These are phyloP conservation scores for Pyrrhoderma noxium DNA, from an alignment of 1,284 basidiomycete species.

Conservation along the genomic window DNA sequence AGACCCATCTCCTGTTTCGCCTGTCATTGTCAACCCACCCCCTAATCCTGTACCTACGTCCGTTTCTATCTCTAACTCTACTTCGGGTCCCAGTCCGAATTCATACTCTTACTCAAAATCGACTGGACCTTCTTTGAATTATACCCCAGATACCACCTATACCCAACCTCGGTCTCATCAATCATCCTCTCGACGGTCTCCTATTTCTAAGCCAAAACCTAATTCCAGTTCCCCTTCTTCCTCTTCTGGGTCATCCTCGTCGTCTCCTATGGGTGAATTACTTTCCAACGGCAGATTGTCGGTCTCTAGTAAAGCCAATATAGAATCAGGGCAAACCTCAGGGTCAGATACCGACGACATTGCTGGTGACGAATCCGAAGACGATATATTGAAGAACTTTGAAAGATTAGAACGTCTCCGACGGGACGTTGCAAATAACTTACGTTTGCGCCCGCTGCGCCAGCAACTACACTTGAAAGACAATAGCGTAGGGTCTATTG, in stretches of 20 bases:
- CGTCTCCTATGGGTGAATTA: constrained; percentile 17
- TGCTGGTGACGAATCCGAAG: constrained; percentile 48
- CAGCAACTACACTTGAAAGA: too few relatives aligned
- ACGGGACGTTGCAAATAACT: constrained; percentile 62
- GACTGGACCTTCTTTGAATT: too few relatives aligned
- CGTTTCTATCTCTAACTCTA: too few relatives aligned
- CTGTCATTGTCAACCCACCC: constrained; percentile 24
- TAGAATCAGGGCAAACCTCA: neutral
- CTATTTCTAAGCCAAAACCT: too few relatives aligned
- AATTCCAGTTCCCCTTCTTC: too few relatives aligned
- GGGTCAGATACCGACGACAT: constrained; percentile 21
- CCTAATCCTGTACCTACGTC: neutral
- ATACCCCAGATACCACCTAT: too few relatives aligned
- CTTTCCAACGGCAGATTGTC: neutral
- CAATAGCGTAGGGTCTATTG: too few relatives aligned
- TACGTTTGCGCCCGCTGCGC: constrained; percentile 65
- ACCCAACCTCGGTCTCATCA: too few relatives aligned
- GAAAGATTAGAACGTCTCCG: constrained; percentile 60
- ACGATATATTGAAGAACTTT: constrained; percentile 58
- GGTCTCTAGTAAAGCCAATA: neutral
- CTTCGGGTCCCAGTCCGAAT: too few relatives aligned
- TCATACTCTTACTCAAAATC: too few relatives aligned
- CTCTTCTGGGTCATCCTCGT: neutral
- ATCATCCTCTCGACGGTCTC: too few relatives aligned
- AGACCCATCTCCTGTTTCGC: constrained; percentile 33